Evolutionary conservation across 805 yeast species (phyloP).

Genomic region (Wickerhamia fluorescens): DNA sequence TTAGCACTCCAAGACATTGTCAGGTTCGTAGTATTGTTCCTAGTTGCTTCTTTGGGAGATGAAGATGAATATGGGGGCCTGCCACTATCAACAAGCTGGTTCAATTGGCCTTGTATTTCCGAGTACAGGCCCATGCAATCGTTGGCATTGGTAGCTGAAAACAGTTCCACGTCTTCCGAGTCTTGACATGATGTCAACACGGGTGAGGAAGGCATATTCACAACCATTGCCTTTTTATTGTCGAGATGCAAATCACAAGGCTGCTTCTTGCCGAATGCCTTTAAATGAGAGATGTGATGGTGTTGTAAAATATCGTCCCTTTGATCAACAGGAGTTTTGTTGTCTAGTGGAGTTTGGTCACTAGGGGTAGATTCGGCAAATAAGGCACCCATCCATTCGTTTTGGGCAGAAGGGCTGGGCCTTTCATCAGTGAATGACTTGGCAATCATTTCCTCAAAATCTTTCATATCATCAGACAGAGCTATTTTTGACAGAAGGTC

Average conservation of each 20-base stretch:
- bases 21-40: conserved; percentile 31
- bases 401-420: conserved; percentile 28
- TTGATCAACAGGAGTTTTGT: conserved; percentile 12
- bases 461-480: conserved; percentile 6
- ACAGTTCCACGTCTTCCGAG: too few relatives aligned
- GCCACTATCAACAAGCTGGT: conserved; percentile 10
- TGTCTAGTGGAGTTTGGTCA: conserved; percentile 21
- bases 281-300: conserved; percentile 23
- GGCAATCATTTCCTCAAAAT: conserved; percentile 19
- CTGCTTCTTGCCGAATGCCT: conserved; percentile 22
- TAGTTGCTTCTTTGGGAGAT: conserved; percentile 25
- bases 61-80: conserved; percentile 17
- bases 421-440: conserved; percentile 13
- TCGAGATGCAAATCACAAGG: conserved; percentile 12
- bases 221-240: conserved; percentile 15
- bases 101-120: conserved; percentile 15
- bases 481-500: conserved; percentile 2
- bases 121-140: conserved; percentile 8
- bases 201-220: conserved; percentile 38
- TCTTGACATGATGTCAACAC: conserved; percentile 14
- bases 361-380: conserved; percentile 37
- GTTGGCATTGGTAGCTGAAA: too few relatives aligned
- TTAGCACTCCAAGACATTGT: conserved; percentile 23
- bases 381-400: conserved; percentile 38
- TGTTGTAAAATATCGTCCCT: conserved; percentile 15